Percentiles rank a stretch among this genome's conserved stretches.
Conservation (phyloP, 768 basidiomycete genomes). For the Boletellus emodensis region DNA sequence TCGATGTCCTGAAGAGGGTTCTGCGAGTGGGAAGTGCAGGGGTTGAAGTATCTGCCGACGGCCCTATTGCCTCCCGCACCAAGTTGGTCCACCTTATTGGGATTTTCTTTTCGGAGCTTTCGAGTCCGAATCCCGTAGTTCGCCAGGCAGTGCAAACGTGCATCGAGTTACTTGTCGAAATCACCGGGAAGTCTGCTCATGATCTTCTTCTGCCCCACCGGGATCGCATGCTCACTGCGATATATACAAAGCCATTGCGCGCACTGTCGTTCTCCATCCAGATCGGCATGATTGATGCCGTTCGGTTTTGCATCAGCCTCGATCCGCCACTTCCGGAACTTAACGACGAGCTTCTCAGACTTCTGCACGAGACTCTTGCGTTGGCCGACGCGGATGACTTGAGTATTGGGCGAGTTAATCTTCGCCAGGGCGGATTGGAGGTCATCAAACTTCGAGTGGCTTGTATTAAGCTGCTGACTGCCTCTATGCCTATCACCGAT, state of each 20-base stretch:
- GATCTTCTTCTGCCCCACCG: slow-evolving; percentile 84
- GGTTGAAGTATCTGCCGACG: slow-evolving; percentile 44
- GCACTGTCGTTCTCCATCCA: slow-evolving; percentile 93
- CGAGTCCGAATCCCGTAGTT: slow-evolving; percentile 81
- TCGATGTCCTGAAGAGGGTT: slow-evolving; percentile 68
- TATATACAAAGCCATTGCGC: slow-evolving; percentile 94
- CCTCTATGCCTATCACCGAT: slow-evolving; percentile 92
- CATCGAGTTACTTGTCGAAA: slow-evolving; percentile 70
- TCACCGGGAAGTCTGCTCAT: slow-evolving; percentile 64
- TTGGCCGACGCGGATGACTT: slow-evolving; percentile 93
- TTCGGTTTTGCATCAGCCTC: slow-evolving; percentile 88
- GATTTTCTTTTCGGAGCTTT: slow-evolving; percentile 84
- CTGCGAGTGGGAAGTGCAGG: slow-evolving; percentile 56
- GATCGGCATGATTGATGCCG: slow-evolving; percentile 96
- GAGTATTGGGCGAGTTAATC: slow-evolving; percentile 70
- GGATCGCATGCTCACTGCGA: slow-evolving; percentile 81
- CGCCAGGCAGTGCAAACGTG: slow-evolving; percentile 80
- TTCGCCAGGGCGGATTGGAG: slow-evolving; percentile 75
- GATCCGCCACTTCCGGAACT: slow-evolving; percentile 88
- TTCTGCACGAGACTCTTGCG: slow-evolving; percentile 90
- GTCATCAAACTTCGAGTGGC: slow-evolving; percentile 89
- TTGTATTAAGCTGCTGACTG: slow-evolving; percentile 88
- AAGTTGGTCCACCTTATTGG: slow-evolving; percentile 69
- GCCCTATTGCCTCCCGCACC: slow-evolving; percentile 39
- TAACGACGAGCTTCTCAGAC: slow-evolving; percentile 86